Evolutionary conservation across 2,329 filamentous ascomycete species (phyloP).

Genomic region (Gaeumannomyces tritici): DNA sequence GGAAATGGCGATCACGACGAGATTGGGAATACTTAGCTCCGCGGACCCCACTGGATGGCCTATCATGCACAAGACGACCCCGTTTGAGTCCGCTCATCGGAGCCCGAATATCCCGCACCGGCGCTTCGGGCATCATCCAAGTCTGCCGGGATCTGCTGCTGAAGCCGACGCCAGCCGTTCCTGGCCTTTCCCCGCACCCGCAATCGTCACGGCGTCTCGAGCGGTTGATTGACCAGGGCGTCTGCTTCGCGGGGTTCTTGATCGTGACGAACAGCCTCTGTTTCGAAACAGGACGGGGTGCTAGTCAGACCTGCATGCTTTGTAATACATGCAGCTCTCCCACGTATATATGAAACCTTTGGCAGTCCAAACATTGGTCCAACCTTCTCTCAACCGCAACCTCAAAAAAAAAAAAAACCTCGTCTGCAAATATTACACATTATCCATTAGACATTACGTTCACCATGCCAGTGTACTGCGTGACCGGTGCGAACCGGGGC

Average conservation of each 20-base stretch:
- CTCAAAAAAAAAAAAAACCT: not conserved
- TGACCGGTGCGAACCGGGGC: conserved; percentile 21
- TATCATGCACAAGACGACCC: not conserved
- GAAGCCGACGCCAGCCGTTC: not conserved
- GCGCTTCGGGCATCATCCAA: too few species aligned
- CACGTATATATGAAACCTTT: not conserved
- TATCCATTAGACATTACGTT: not conserved
- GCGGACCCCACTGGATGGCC: too few species aligned
- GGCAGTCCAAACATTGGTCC: not conserved
- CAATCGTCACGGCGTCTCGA: not conserved
- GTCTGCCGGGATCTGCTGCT: not conserved
- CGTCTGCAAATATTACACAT: not conserved
- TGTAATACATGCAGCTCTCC: not conserved
- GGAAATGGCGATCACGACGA: too few species aligned
- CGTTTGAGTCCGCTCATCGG: not conserved
- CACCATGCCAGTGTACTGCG: conserved; percentile 20
- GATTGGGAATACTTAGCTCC: too few species aligned
- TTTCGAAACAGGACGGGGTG: not conserved
- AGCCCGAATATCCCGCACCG: not conserved
- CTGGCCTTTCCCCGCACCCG: not conserved
- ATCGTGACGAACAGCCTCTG: not conserved
- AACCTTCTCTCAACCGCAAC: not conserved
- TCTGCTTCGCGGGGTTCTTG: not conserved
- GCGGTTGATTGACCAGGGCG: not conserved
- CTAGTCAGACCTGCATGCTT: not conserved